Percentiles rank a stretch among this genome's conserved stretches.
Evolutionary conservation across 2,329 filamentous ascomycete species (phyloP).

Genomic region (Aspergillus versicolor): DNA sequence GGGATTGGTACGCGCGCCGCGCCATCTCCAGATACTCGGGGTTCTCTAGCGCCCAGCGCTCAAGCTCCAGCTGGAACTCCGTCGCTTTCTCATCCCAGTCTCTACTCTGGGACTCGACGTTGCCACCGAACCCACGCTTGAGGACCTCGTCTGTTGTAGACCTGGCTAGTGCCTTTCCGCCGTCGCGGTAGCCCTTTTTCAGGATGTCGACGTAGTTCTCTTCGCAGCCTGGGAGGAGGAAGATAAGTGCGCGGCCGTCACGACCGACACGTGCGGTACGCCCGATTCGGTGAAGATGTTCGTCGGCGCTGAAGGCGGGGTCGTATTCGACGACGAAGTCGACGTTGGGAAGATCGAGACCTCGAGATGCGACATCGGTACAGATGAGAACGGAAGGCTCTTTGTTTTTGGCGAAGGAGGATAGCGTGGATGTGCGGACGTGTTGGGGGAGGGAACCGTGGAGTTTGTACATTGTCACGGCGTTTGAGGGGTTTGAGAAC

Average conservation of each 20-base stretch:
- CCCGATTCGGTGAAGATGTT: constrained; percentile 92
- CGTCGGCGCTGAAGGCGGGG: constrained; percentile 86
- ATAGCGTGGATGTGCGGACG: constrained; percentile 80
- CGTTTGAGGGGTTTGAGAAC: constrained; percentile 73
- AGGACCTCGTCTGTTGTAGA: constrained; percentile 66
- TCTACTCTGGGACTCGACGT: constrained; percentile 39
- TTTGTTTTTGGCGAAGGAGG: constrained; percentile 71
- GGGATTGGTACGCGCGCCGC: constrained; percentile 82
- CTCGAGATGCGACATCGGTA: constrained; percentile 92
- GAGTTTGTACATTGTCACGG: constrained; percentile 78
- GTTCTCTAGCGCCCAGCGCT: constrained; percentile 65
- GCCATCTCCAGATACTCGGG: constrained; percentile 74
- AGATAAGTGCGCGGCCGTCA: constrained; percentile 81
- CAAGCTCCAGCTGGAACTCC: constrained; percentile 64
- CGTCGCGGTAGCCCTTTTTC: constrained; percentile 66
- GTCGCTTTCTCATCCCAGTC: constrained; percentile 68
- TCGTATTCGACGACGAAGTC: constrained; percentile 96
- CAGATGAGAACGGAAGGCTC: constrained; percentile 82
- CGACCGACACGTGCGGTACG: constrained; percentile 91
- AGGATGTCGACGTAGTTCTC: constrained; percentile 84
- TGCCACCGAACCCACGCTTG: constrained; percentile 61
- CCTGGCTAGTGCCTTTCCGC: constrained; percentile 62
- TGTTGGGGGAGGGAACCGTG: constrained; percentile 90
- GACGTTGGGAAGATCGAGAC: constrained; percentile 91
- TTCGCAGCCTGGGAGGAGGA: constrained; percentile 86